Evolutionary conservation across 164 flowering plant genomes (phyloP).

Genomic region (Tinospora cordifolia): DNA sequence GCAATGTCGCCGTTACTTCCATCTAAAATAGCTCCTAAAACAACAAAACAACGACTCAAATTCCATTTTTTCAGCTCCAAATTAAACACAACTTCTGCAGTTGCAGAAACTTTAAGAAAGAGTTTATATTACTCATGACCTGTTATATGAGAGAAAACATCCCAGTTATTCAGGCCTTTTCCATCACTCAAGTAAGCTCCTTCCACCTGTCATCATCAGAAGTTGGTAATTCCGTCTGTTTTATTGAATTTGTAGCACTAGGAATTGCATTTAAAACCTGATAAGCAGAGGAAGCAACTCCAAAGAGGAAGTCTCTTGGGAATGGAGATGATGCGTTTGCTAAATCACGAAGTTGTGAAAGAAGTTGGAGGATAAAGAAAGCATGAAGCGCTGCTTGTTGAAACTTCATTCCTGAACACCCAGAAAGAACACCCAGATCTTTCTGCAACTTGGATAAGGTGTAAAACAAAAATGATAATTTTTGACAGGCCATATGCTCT

Average conservation of each 20-base stretch:
- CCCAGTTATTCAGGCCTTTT: slow-evolving; percentile 55
- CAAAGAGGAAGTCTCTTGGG: slow-evolving; percentile 37
- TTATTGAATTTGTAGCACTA: neutral
- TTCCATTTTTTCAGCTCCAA: neutral
- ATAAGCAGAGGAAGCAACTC: slow-evolving; percentile 49
- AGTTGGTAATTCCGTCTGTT: neutral
- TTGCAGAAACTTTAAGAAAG: neutral
- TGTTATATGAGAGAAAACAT: slow-evolving; percentile 33
- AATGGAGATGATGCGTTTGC: slow-evolving; percentile 15
- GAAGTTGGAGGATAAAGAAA: neutral
- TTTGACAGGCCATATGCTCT: no score
- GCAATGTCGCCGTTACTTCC: slow-evolving; percentile 52
- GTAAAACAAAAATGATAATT: neutral
- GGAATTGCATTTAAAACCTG: slow-evolving; percentile 25
- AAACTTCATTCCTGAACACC: neutral
- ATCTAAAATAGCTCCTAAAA: slow-evolving; percentile 35
- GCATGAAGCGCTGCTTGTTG: neutral
- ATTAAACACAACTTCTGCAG: neutral
- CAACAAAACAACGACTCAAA: neutral
- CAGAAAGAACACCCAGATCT: neutral
- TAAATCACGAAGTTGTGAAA: neutral
- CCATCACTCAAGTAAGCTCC: slow-evolving; percentile 53
- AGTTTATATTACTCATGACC: slow-evolving; percentile 18
- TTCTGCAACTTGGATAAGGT: neutral
- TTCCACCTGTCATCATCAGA: slow-evolving; percentile 32